phyloP scores from a whole-genome alignment of 768 basidiomycete genomes.

The Lentinula sp. region DNA sequence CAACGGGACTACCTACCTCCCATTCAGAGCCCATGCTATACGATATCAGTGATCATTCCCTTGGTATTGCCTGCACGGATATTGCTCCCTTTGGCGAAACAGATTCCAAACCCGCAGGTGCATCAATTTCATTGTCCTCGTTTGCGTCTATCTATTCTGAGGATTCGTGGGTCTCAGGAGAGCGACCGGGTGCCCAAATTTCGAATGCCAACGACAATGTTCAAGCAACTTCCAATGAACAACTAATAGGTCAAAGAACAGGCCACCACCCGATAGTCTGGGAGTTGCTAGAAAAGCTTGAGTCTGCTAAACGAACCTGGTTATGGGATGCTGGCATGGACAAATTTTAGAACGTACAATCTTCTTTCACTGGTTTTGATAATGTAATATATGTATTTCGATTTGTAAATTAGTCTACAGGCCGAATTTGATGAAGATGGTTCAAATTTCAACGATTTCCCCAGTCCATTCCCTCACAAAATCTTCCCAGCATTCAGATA shows the following conservation, averaged over 20 bases:
- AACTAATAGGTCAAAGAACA: neutral
- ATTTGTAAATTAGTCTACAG: neutral
- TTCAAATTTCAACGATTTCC: neutral
- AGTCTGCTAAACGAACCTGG: neutral
- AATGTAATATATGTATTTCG: neutral
- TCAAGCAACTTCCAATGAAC: neutral
- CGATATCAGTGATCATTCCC: neutral
- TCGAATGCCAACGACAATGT: neutral
- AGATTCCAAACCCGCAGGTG: neutral
- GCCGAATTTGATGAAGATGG: neutral
- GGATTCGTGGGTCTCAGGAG: neutral
- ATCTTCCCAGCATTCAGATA: conserved; percentile 56
- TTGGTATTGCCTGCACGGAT: neutral
- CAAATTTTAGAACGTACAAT: neutral
- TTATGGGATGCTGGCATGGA: neutral
- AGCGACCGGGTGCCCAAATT: neutral
- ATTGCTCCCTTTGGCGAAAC: neutral
- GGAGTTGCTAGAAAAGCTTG: neutral
- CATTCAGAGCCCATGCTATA: neutral
- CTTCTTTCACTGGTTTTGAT: neutral
- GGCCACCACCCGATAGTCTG: conserved; percentile 2
- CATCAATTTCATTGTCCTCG: neutral
- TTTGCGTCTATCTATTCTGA: neutral
- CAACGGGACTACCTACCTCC: neutral
- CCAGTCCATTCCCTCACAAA: conserved; percentile 41